phyloP scores from a whole-genome alignment of 2,329 filamentous ascomycete genomes.

The Lomentospora prolificans region DNA sequence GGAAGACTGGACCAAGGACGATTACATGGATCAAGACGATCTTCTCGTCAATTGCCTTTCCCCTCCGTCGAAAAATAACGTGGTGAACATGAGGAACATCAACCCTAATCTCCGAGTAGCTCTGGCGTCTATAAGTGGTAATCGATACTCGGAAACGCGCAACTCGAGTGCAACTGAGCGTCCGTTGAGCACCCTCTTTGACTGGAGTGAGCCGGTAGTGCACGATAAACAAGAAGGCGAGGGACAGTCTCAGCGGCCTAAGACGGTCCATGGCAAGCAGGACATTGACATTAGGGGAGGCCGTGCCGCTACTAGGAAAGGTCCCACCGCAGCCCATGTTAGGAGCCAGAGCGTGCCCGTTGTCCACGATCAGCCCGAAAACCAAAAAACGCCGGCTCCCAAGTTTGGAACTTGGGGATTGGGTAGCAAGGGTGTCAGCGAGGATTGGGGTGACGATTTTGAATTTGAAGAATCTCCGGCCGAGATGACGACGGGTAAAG shows the following conservation, averaged over 20 bases:
- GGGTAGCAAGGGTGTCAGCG: conserved; percentile 67
- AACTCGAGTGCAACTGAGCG: conserved; percentile 28
- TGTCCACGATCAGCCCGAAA: conserved; percentile 52
- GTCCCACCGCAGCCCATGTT: conserved; percentile 59
- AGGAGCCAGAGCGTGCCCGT: conserved; percentile 75
- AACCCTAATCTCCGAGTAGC: conserved; percentile 45
- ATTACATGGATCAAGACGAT: conserved; percentile 44
- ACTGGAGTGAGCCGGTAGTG: conserved; percentile 61
- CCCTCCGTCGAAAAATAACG: conserved; percentile 40
- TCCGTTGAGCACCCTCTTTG: conserved; percentile 61
- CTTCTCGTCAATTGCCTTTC: conserved; percentile 47
- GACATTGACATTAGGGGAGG: conserved; percentile 61
- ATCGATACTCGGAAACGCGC: conserved; percentile 21
- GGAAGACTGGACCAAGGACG: conserved; percentile 50
- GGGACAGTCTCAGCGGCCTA: conserved; percentile 53
- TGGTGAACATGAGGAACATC: conserved; percentile 41
- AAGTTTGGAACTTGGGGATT: conserved; percentile 80
- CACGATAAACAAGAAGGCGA: conserved; percentile 52
- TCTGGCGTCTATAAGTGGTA: conserved; percentile 42
- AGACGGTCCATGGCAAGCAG: conserved; percentile 69
- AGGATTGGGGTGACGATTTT: conserved; percentile 88
- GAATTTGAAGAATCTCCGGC: conserved; percentile 46
- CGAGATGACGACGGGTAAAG: conserved; percentile 25
- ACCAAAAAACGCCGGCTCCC: conserved; percentile 40
- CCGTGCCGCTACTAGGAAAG: conserved; percentile 55